These are phyloP conservation scores for Hypoxylon rubiginosum DNA, from an alignment of 2,329 filamentous ascomycete genomes.

Conservation along the genomic window DNA sequence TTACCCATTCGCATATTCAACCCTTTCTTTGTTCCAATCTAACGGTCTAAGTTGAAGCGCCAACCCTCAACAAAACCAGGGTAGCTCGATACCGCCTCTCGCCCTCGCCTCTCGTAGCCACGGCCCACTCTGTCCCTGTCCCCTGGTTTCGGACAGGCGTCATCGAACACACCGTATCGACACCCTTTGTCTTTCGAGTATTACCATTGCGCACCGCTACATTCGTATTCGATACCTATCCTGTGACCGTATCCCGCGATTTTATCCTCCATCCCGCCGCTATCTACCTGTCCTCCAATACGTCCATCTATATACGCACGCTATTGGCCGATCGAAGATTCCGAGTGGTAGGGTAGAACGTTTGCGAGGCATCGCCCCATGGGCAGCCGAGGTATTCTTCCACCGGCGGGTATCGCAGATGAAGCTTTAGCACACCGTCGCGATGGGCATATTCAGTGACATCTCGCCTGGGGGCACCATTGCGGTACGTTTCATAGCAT, in stretches of 20 bases:
- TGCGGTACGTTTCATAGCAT: constrained; percentile 44
- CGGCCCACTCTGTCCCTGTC: constrained; percentile 5
- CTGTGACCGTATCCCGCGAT: constrained; percentile 15
- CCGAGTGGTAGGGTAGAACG: constrained; percentile 14
- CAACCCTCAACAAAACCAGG: constrained; percentile 29
- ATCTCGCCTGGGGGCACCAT: constrained; percentile 79
- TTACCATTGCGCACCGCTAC: constrained; percentile 23
- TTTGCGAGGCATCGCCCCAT: constrained; percentile 35
- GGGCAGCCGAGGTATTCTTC: constrained; percentile 40
- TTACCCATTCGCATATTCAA: background rate
- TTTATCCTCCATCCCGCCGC: background rate
- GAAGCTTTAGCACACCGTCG: constrained; percentile 57
- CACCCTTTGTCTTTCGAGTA: constrained; percentile 13
- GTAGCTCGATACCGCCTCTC: constrained; percentile 5
- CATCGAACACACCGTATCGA: constrained; percentile 36
- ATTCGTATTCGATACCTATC: constrained; percentile 23
- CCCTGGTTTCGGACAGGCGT: constrained; percentile 27
- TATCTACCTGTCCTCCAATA: constrained; percentile 4
- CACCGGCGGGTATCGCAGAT: constrained; percentile 57
- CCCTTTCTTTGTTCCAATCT: constrained; percentile 26
- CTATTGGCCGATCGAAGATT: constrained; percentile 12
- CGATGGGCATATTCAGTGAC: constrained; percentile 80
- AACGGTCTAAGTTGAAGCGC: constrained; percentile 5
- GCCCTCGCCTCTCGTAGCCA: constrained; percentile 23
- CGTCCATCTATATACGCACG: constrained; percentile 7